Conservation (phyloP, 2,329 filamentous ascomycete species). For the Fusarium chaquense region DNA sequence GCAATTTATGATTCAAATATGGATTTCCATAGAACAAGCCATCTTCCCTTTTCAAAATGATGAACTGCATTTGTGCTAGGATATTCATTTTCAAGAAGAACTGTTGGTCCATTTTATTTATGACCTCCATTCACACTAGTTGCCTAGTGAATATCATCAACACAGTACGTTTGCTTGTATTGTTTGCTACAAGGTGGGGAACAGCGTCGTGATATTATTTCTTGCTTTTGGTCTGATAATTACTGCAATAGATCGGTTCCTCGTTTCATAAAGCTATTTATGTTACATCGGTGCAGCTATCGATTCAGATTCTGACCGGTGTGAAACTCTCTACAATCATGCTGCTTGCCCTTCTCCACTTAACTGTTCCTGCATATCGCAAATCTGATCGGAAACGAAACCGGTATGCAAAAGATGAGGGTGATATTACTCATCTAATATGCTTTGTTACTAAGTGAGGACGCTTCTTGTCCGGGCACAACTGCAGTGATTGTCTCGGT, state of each 20-base stretch:
- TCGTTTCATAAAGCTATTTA: neutral
- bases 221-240: neutral
- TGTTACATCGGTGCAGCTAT: neutral
- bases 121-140: fast-evolving
- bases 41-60: neutral
- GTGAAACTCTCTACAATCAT: neutral
- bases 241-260: neutral
- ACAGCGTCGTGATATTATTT: neutral
- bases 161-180: no score
- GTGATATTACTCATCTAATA: no score
- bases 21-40: neutral
- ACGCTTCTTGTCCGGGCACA: neutral
- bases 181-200: neutral
- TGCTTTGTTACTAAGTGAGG: neutral
- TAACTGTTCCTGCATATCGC: neutral
- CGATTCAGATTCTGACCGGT: neutral
- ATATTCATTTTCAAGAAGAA: no score
- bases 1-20: neutral
- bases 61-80: neutral
- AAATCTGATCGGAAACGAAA: neutral
- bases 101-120: neutral
- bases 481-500: neutral
- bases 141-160: neutral
- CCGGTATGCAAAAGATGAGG: neutral
- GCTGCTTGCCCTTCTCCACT: neutral